Evolutionary conservation across 2,329 filamentous ascomycete species (phyloP), one percentile per base, ranked within the genome.

Genomic region (Neurospora sp.): DNA sequence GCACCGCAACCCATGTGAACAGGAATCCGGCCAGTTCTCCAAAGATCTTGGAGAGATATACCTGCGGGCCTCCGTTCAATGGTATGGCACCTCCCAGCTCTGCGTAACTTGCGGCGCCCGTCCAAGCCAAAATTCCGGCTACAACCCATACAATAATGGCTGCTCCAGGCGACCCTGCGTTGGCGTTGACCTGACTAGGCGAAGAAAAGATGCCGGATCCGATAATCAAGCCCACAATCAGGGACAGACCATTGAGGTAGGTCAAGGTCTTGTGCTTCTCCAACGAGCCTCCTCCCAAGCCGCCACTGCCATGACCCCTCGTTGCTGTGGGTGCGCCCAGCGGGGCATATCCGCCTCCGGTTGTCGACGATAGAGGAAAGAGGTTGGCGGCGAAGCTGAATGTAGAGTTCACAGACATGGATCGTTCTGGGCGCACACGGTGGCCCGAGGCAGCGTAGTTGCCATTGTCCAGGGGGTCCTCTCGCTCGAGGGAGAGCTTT

Each of bases 241-340:
- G 84, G 33, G 93, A 96, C 70, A 99, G 81, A 0, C 96, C 96
- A 79, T 99, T 99, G 66, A 98, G 79, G 78, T 95, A 98, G 37
- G 96, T 98, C 80, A 99, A 82, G 15, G 92, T 97, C 83, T 99
- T 99, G 83, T 97, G 91, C 79, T 93, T 96, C 84, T 99, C 96
- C 73, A 98, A 81, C 52, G 91, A 93, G n/a, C 87, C 90, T 71
- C 91, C 91, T n/a, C 88, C 87, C 28, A 91, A 77, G 17, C 86
- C 87, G 68, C 85, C 85, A 72, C 85, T 79, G 70, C 85, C 83
- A 52, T 86, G 80, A 38, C 82, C 81, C 28, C 52, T 62, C 8
- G 83, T 79, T 12, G 89, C 87, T 6, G 88, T 89, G 43, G 93
- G 89, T 36, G 91, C 90, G 40, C 93, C 95, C 17, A 99, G 85